Percentiles rank a stretch among this genome's conserved stretches.
Conservation (phyloP, 345 rosid species). For the Ricinus communis region DNA sequence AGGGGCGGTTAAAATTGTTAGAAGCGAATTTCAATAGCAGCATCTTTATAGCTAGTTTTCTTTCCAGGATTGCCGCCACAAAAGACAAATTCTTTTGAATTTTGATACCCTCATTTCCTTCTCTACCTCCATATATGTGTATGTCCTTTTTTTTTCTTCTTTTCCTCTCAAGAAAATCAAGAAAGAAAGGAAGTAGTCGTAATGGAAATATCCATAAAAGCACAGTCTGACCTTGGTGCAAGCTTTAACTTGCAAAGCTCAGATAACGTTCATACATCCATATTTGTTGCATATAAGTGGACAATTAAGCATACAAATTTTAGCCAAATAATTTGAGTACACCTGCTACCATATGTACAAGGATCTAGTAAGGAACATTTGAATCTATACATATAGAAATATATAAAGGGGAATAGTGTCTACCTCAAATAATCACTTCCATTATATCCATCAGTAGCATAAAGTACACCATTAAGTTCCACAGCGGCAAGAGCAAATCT, state of each 20-base stretch:
- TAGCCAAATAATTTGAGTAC: too few relatives aligned
- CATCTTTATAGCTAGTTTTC: conserved; percentile 32
- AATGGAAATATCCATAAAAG: background rate
- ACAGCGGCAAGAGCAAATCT: conserved; percentile 34
- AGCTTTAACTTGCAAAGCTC: too few relatives aligned
- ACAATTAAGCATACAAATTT: too few relatives aligned
- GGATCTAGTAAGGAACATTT: too few relatives aligned
- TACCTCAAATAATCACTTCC: conserved; percentile 30
- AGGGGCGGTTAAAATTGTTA: too few relatives aligned
- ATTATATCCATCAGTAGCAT: conserved; percentile 33
- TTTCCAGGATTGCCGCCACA: conserved; percentile 38
- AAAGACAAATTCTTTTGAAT: conserved; percentile 34
- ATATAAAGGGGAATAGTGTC: too few relatives aligned
- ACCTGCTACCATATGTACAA: too few relatives aligned
- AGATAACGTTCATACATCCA: too few relatives aligned
- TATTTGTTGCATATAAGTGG: too few relatives aligned
- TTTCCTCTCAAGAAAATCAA: background rate
- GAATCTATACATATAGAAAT: too few relatives aligned
- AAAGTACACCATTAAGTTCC: conserved; percentile 30
- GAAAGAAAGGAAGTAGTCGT: background rate
- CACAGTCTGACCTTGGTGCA: too few relatives aligned
- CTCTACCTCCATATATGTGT: conserved; percentile 16
- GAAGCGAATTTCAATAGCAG: conserved; percentile 37
- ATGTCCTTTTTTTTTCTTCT: too few relatives aligned
- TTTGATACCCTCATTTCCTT: conserved; percentile 24